These are phyloP conservation scores for Rosa persica DNA, from an alignment of 306 rosid species.

Conservation along the genomic window DNA sequence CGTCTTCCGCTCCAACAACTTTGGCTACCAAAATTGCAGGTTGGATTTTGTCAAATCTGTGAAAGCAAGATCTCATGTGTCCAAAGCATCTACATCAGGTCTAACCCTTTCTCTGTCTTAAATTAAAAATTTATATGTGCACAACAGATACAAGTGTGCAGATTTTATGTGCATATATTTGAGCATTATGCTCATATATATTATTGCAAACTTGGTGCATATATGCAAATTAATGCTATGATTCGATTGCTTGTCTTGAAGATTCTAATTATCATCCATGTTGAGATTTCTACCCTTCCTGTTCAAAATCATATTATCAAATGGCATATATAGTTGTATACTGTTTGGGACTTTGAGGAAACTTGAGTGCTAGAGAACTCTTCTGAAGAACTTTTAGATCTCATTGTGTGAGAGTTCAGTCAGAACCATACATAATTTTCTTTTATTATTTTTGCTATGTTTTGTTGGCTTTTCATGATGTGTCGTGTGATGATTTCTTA, in stretches of 20 bases:
- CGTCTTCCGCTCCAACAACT: too few species aligned
- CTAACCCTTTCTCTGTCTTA: not conserved
- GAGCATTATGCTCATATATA: not conserved
- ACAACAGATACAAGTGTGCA: not conserved
- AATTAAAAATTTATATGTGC: not conserved
- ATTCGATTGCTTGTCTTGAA: not conserved
- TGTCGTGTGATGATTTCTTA: not conserved
- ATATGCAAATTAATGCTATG: not conserved
- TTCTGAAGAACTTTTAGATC: not conserved
- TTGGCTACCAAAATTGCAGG: too few species aligned
- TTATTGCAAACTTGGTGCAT: not conserved
- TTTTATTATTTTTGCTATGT: not conserved
- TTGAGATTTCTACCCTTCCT: not conserved
- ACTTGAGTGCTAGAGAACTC: too few species aligned
- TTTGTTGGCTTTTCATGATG: not conserved
- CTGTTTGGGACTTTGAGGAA: too few species aligned
- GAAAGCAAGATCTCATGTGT: constrained; percentile 57
- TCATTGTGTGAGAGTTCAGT: not conserved
- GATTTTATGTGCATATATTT: not conserved
- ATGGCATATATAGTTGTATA: not conserved
- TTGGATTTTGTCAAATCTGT: constrained; percentile 37
- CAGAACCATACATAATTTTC: not conserved
- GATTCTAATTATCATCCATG: not conserved
- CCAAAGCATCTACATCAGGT: constrained; percentile 84
- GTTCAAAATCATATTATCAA: not conserved